Base-by-base conservation (phyloP, 306 rosid species). In the Dryas drummondii region DNA sequence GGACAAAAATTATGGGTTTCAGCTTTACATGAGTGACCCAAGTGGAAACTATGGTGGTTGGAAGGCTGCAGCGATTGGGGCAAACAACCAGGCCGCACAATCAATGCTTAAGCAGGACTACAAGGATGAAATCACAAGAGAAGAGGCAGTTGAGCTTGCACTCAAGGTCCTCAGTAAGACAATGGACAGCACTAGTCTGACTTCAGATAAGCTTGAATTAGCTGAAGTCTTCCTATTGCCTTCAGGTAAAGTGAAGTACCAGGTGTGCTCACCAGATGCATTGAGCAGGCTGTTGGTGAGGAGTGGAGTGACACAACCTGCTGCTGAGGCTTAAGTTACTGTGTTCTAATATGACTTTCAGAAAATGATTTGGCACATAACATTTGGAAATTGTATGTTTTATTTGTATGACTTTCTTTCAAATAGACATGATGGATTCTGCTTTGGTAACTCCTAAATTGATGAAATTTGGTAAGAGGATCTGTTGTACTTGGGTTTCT, bases 11-110 rank as follows among this genome's bases (percentile, higher is more conserved):
- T 82, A 73, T 4, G 86, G 86, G 10, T 82, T 82, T 66, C 86
- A 82, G 72, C 82, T 82, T 22, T 82, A 82, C 86, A 82, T 69
- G 82, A 82, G 86, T n/a, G 86, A 82, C 57, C 86, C 82, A 41
- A 82, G 86, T 74, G 86, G 86, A 74, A 78, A 82, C 76, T 82
- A 82, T 64, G 86, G 86, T 42, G 86, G 86, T 32, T 82, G 86
- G 86, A 82, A 82, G 80, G 86, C 86, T 74, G 86, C 82, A 19
- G 86, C 82, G 8, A 82, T 82, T 54, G 86, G 86, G 15, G 86
- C 86, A 45, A 82, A 82, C 73, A 82, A 82, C 74, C 86, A 82
- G 73, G 82, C 86, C 16, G 86, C 86, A 41, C 86, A 82, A 66
- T 82, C 86, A 2, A 82, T 82, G 86, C 82, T 82, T 17, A 82